Percentiles rank a stretch among this genome's conserved stretches.
Evolutionary conservation across 257 asterid genomes (phyloP).

Genomic region (Solanum gandarillasii): DNA sequence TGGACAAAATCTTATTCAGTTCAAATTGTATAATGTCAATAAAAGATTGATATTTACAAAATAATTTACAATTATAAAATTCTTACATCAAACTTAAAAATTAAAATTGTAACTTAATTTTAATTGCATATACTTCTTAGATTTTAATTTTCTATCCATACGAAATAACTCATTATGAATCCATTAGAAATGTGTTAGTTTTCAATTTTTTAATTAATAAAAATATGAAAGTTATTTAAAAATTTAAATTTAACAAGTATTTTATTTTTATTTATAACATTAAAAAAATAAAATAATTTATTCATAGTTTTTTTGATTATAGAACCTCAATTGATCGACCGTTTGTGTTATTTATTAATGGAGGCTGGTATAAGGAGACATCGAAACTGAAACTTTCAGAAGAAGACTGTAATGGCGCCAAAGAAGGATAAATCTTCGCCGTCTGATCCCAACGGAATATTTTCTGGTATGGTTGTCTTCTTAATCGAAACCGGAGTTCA

Average conservation of each 20-base stretch:
- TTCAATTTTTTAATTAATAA: no score
- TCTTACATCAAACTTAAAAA: not conserved
- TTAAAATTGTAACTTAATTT: no score
- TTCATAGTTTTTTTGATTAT: no score
- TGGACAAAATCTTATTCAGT: no score
- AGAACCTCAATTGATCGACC: not conserved
- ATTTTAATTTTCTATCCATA: not conserved
- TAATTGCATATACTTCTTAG: no score
- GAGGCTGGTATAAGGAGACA: not conserved
- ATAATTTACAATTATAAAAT: no score
- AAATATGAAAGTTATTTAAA: no score
- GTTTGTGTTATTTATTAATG: not conserved
- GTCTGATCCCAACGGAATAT: constrained; percentile 77
- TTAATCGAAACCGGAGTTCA: constrained; percentile 48
- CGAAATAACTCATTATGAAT: not conserved
- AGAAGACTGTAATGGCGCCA: constrained; percentile 50
- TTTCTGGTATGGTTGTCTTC: constrained; percentile 56
- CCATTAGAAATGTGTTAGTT: not conserved
- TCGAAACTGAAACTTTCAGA: not conserved
- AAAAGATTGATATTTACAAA: no score
- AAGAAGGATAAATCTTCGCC: constrained; percentile 47
- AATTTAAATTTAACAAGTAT: not conserved
- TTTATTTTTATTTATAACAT: no score
- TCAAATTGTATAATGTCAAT: no score
- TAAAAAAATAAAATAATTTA: no score